These are phyloP conservation scores for Deinandra increscens DNA, from an alignment of 129 eudicot genomes.

Conservation along the genomic window DNA sequence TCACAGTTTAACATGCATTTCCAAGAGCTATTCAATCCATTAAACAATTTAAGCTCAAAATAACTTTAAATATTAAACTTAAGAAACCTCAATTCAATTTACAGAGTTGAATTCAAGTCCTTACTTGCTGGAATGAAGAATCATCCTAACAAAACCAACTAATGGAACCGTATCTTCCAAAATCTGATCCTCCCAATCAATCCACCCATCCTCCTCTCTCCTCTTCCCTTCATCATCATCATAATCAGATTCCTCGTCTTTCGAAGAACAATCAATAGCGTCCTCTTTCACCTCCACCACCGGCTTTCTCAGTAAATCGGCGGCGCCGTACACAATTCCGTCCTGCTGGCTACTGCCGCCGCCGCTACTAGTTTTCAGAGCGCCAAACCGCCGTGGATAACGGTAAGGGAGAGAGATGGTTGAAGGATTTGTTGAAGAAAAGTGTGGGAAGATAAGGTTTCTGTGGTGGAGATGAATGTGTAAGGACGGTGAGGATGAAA, in stretches of 20 bases:
- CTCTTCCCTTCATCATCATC: conserved; percentile 33
- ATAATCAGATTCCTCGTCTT: conserved; percentile 2
- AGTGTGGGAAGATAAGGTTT: conserved; percentile 44
- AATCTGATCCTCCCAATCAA: conserved; percentile 94
- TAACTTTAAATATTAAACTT: neutral
- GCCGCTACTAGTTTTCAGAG: conserved; percentile 40
- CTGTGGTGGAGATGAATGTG: conserved; percentile 39
- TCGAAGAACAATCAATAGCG: neutral
- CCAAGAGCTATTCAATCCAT: conserved; percentile 12
- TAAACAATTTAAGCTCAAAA: no score
- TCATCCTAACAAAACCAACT: conserved; percentile 89
- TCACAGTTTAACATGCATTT: conserved; percentile 11
- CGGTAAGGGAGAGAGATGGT: conserved; percentile 31
- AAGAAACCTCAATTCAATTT: neutral
- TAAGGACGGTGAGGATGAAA: neutral
- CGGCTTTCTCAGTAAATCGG: conserved; percentile 68
- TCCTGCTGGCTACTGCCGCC: conserved; percentile 34
- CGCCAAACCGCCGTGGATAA: conserved; percentile 22
- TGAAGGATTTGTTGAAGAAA: conserved; percentile 35
- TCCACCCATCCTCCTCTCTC: conserved; percentile 51
- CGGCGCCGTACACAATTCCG: conserved; percentile 26
- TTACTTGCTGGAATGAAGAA: conserved; percentile 96
- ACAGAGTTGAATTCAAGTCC: neutral
- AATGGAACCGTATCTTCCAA: conserved; percentile 90
- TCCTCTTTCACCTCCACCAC: conserved; percentile 34